Conservation (phyloP, 2,329 filamentous ascomycete species). For the Colletotrichum gloeosporioides region DNA sequence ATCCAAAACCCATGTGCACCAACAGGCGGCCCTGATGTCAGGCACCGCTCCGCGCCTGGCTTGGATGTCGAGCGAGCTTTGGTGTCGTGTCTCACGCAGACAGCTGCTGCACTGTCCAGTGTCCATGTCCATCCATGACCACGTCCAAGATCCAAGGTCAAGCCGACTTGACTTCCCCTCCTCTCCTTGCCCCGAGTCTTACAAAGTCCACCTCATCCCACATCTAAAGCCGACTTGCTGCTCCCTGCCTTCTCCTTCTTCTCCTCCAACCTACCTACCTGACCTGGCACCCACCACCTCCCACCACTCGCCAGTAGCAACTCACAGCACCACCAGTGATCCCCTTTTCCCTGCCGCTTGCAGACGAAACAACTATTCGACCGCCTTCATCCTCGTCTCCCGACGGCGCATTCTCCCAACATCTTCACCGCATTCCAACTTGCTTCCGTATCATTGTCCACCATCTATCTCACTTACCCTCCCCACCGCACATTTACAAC, state of each 20-base stretch:
- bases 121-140: neutral
- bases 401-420: neutral
- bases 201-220: conserved; percentile 20
- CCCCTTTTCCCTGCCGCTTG: conserved; percentile 12
- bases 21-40: conserved; percentile 10
- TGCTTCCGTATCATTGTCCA: neutral
- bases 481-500: neutral
- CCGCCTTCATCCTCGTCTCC: neutral
- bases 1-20: conserved; percentile 10
- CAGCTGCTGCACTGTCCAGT: conserved; percentile 4
- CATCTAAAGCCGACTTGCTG: conserved; percentile 4
- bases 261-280: neutral
- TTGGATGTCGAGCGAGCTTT: neutral
- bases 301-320: neutral
- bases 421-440: neutral
- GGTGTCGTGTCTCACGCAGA: neutral
- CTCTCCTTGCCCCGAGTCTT: neutral
- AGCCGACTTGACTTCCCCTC: neutral
- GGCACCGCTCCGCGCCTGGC: neutral
- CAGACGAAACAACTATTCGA: conserved; percentile 14
- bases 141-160: neutral
- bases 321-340: neutral
- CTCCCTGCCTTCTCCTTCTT: neutral
- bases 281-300: neutral
- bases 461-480: neutral